phyloP scores from a whole-genome alignment of 805 yeast genomes.

The Candida rishiriensis region DNA sequence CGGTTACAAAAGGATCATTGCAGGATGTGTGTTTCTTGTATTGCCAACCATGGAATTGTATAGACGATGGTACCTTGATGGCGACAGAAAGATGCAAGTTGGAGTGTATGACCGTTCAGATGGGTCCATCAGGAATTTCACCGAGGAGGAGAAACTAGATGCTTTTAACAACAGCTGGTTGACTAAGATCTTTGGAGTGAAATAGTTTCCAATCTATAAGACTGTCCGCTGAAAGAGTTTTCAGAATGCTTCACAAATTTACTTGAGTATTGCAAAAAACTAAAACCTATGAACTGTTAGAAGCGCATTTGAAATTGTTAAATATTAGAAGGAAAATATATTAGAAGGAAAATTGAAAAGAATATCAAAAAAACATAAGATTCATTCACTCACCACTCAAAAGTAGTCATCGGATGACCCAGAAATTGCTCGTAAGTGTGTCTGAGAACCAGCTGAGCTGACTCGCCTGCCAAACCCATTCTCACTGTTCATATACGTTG shows the following conservation, averaged over 20 bases:
- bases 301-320: too few species aligned
- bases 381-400: too few species aligned
- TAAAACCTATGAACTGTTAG: too few species aligned
- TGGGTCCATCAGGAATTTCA: conserved; percentile 40
- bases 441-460: conserved; percentile 2
- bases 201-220: conserved; percentile 12
- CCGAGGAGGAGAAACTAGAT: conserved; percentile 36
- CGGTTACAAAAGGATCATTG: conserved; percentile 29
- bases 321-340: too few species aligned
- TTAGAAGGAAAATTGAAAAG: too few species aligned
- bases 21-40: conserved; percentile 25
- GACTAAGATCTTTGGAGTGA: conserved; percentile 40
- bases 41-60: conserved; percentile 30
- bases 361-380: too few species aligned
- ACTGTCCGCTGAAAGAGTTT: too few species aligned
- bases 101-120: conserved; percentile 42
- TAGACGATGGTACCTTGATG: conserved; percentile 33
- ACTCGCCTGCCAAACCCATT: conserved; percentile 3
- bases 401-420: too few species aligned
- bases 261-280: too few species aligned
- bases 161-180: conserved; percentile 35
- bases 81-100: conserved; percentile 39
- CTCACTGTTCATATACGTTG: too few species aligned
- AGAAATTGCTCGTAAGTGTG: neutral
- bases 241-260: too few species aligned